Evolutionary conservation across 495 filamentous ascomycete genomes (phyloP).

Genomic region (Letharia lupina): DNA sequence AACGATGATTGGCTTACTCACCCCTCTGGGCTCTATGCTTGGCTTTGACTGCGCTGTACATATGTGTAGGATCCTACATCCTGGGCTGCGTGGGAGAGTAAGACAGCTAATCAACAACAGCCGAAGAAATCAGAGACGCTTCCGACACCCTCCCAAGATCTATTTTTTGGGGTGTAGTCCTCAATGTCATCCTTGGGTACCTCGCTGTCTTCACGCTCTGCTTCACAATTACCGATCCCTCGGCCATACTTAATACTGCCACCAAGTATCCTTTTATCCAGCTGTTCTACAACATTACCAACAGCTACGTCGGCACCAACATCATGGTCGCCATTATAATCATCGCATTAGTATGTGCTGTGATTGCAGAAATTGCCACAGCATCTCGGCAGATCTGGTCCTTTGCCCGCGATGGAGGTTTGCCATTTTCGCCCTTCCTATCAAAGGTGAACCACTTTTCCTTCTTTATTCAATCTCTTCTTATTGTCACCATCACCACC

Average conservation of each 20-base stretch:
- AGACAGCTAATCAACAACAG: conserved; percentile 25
- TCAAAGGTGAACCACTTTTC: conserved; percentile 6
- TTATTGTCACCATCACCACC: not conserved
- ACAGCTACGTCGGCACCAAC: conserved; percentile 37
- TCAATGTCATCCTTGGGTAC: conserved; percentile 46
- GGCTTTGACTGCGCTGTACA: conserved; percentile 51
- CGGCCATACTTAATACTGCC: conserved; percentile 30
- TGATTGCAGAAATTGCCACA: conserved; percentile 47
- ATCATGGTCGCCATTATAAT: conserved; percentile 45
- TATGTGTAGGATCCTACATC: conserved; percentile 36
- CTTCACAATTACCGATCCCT: conserved; percentile 46
- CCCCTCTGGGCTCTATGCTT: conserved; percentile 43
- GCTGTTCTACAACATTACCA: conserved; percentile 44
- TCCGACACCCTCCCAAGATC: conserved; percentile 46
- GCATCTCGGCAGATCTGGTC: conserved; percentile 51
- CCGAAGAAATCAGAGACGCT: conserved; percentile 52
- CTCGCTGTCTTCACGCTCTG: conserved; percentile 45
- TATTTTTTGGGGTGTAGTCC: conserved; percentile 41
- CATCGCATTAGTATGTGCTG: conserved; percentile 40
- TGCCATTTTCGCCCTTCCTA: conserved; percentile 41
- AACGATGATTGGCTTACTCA: conserved; percentile 48
- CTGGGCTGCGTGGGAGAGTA: not conserved
- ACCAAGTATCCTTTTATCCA: conserved; percentile 48
- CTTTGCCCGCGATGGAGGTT: conserved; percentile 48
- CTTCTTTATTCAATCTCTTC: not conserved